These are phyloP conservation scores for Solidago caesia DNA, from an alignment of 129 eudicot species.

Conservation along the genomic window DNA sequence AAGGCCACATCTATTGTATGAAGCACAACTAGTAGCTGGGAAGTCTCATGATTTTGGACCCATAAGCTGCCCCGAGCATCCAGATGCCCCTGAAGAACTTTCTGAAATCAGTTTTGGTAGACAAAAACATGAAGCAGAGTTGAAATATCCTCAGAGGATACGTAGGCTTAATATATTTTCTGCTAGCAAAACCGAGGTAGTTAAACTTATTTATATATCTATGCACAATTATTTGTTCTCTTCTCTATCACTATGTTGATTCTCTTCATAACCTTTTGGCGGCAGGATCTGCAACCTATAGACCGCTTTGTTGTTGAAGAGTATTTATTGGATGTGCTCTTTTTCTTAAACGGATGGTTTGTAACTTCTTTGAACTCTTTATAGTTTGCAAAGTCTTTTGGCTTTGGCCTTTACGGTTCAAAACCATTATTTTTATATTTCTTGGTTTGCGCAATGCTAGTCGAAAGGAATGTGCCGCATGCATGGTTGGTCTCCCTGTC, in stretches of 20 bases:
- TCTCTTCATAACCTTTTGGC: conserved; percentile 13
- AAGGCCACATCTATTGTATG: conserved; percentile 84
- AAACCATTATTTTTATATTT: conserved; percentile 29
- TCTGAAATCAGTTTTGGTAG: conserved; percentile 59
- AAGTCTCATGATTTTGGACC: conserved; percentile 86
- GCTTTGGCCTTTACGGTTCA: neutral
- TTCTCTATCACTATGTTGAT: neutral
- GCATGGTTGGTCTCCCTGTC: conserved; percentile 96
- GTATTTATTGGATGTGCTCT: conserved; percentile 85
- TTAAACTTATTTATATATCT: conserved; percentile 13
- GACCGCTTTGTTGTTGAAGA: conserved; percentile 96
- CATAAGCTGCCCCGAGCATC: conserved; percentile 70
- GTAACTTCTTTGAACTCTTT: conserved; percentile 30
- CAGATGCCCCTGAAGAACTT: conserved; percentile 45
- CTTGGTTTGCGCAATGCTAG: conserved; percentile 88
- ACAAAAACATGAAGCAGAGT: conserved; percentile 89
- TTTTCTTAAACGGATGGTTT: conserved; percentile 88
- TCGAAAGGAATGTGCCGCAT: conserved; percentile 97
- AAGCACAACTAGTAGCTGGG: conserved; percentile 92
- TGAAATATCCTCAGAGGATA: conserved; percentile 87
- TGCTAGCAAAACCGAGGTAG: conserved; percentile 78
- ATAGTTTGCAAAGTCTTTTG: neutral
- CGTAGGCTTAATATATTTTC: conserved; percentile 94
- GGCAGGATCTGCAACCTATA: conserved; percentile 77
- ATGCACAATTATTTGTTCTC: neutral